These are phyloP conservation scores for Epithele typhae DNA, from an alignment of 768 basidiomycete genomes.

Conservation along the genomic window DNA sequence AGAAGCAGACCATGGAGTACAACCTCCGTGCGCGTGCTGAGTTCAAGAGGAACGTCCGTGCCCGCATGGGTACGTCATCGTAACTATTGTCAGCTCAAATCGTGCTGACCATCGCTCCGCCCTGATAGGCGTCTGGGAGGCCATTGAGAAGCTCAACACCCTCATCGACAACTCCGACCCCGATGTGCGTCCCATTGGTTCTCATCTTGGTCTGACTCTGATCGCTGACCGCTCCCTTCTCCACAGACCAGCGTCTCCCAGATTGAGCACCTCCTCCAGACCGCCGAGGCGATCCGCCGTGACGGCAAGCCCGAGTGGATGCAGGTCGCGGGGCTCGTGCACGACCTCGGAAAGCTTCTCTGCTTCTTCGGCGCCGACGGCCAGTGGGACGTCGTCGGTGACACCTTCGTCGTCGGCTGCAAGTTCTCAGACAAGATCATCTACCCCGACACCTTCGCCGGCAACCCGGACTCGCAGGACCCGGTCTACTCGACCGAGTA, in stretches of 20 bases:
- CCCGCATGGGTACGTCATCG: slow-evolving; percentile 54
- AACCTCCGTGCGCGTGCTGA: slow-evolving; percentile 75
- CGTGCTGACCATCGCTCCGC: too few species aligned
- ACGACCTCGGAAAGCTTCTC: slow-evolving; percentile 87
- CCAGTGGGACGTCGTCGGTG: slow-evolving; percentile 94
- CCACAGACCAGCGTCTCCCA: slow-evolving; percentile 69
- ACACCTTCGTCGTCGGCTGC: slow-evolving; percentile 82
- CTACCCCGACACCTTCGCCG: slow-evolving; percentile 73
- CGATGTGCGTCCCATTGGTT: slow-evolving; percentile 44
- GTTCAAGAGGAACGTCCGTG: slow-evolving; percentile 62
- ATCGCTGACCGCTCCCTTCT: not conserved
- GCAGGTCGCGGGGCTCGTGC: slow-evolving; percentile 83
- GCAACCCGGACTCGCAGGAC: slow-evolving; percentile 66
- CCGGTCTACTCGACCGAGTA: slow-evolving; percentile 63
- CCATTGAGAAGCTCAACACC: slow-evolving; percentile 83
- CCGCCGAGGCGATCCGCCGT: slow-evolving; percentile 82
- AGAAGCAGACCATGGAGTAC: slow-evolving; percentile 84
- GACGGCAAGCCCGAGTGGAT: slow-evolving; percentile 92
- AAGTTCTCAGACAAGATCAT: slow-evolving; percentile 81
- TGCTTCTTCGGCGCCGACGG: slow-evolving; percentile 82
- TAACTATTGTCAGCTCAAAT: too few species aligned
- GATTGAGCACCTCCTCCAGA: slow-evolving; percentile 88
- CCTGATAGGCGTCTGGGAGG: slow-evolving; percentile 61
- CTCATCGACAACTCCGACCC: slow-evolving; percentile 90
- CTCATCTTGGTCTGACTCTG: not conserved